Conservation (phyloP, 78 protist species). For the Speleostelium caveatum region DNA sequence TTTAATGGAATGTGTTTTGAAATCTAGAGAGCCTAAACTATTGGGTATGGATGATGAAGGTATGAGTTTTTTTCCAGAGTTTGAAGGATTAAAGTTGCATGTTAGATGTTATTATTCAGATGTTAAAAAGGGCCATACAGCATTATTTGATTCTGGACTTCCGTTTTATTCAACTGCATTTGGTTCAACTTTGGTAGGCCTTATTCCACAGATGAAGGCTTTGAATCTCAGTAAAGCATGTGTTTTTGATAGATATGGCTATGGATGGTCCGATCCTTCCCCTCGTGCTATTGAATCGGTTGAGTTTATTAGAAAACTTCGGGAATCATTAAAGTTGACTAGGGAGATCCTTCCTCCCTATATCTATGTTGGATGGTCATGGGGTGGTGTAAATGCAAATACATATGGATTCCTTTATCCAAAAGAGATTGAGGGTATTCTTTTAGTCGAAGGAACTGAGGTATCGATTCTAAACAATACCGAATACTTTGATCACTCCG, state of each 20-base stretch:
- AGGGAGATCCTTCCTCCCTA: too few species aligned
- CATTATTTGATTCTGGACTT: conserved; percentile 18
- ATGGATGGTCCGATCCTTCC: too few species aligned
- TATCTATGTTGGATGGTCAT: conserved; percentile 23
- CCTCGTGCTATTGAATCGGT: not conserved
- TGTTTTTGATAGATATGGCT: conserved; percentile 42
- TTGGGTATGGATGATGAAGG: conserved; percentile 9
- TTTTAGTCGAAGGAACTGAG: conserved; percentile 37
- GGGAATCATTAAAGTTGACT: too few species aligned
- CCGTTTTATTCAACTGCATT: conserved; percentile 32
- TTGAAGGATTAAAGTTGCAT: conserved; percentile 30
- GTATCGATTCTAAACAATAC: not conserved
- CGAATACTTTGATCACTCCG: too few species aligned
- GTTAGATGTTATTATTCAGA: conserved; percentile 59
- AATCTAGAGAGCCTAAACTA: too few species aligned
- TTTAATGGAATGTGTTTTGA: too few species aligned
- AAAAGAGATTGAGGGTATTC: conserved; percentile 12
- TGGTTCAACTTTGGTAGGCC: not conserved
- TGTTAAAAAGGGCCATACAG: not conserved
- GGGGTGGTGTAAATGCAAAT: conserved; percentile 13
- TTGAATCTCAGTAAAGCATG: conserved; percentile 10
- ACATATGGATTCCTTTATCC: conserved; percentile 19
- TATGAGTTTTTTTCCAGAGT: conserved; percentile 14
- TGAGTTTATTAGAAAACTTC: not conserved
- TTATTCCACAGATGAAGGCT: not conserved